Evolutionary conservation across 192 early-diverging fungal genomes (phyloP).

Genomic region (Thoreauomyces humboldtii): DNA sequence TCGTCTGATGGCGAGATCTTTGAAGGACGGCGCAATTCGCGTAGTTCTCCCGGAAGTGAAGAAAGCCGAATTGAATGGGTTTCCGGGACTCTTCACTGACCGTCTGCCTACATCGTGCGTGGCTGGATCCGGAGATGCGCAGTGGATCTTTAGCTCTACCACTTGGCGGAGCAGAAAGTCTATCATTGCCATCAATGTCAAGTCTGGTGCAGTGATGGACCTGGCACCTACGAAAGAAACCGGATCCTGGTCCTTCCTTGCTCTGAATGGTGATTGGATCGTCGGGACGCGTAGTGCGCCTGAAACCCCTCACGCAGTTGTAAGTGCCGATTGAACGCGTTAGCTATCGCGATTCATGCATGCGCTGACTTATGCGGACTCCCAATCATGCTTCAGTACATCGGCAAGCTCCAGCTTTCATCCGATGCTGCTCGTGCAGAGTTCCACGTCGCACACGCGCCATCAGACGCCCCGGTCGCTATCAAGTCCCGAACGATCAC

Average conservation of each 20-base stretch:
- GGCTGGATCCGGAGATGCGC: not conserved
- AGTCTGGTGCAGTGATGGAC: constrained; percentile 46
- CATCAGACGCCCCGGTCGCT: not conserved
- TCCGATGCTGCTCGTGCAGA: not conserved
- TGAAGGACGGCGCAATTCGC: constrained; percentile 23
- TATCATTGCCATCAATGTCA: constrained; percentile 43
- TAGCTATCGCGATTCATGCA: no score
- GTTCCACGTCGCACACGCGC: constrained; percentile 13
- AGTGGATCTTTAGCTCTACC: constrained; percentile 10
- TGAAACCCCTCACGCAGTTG: constrained; percentile 43
- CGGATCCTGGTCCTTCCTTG: constrained; percentile 45
- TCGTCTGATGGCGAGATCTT: constrained; percentile 40
- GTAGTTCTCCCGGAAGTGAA: constrained; percentile 39
- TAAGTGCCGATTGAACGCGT: not conserved
- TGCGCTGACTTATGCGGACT: not conserved
- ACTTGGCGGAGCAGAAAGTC: constrained; percentile 42
- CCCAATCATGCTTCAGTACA: not conserved
- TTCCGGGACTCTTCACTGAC: constrained; percentile 70
- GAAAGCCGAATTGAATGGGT: constrained; percentile 38
- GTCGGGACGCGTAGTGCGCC: constrained; percentile 54
- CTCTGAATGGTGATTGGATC: constrained; percentile 41
- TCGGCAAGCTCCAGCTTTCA: constrained; percentile 7
- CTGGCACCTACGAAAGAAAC: constrained; percentile 43
- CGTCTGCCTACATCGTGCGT: constrained; percentile 42
- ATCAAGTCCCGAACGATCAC: constrained; percentile 11